Conservation (phyloP, 495 filamentous ascomycete genomes). For the Cetradonia linearis region DNA sequence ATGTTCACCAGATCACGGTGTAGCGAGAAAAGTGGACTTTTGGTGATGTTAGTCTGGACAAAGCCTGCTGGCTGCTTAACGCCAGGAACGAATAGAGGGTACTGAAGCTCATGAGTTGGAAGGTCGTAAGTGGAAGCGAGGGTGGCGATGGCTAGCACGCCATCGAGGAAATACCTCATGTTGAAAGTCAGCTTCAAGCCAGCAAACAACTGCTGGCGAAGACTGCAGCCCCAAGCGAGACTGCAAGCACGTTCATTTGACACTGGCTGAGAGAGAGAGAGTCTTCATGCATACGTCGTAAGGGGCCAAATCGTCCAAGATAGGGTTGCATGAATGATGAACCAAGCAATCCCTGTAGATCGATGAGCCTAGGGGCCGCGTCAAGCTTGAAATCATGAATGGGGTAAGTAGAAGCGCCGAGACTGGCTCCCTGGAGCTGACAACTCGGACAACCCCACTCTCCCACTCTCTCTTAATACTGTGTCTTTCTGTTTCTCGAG, state of each 20-base stretch:
- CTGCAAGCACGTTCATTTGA: background rate
- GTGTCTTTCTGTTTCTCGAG: background rate
- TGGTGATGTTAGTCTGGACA: background rate
- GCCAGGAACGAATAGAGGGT: background rate
- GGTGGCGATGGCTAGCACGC: background rate
- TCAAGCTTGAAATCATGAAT: background rate
- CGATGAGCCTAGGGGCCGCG: background rate
- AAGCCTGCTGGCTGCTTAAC: background rate
- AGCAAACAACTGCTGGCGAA: background rate
- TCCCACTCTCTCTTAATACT: background rate
- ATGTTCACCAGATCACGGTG: constrained; percentile 69
- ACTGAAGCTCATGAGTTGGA: constrained; percentile 6
- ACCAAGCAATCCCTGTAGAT: constrained; percentile 4
- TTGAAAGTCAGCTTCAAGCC: background rate
- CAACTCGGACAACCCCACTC: background rate
- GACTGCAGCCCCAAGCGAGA: background rate
- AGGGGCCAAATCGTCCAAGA: background rate
- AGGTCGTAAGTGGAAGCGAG: constrained; percentile 1
- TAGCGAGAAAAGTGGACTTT: constrained; percentile 52
- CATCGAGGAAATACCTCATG: background rate
- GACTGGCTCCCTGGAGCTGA: constrained; percentile 7
- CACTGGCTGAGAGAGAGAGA: constrained; percentile 2
- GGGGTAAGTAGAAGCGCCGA: background rate
- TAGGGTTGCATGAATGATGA: background rate
- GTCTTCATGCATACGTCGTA: background rate